phyloP scores from a whole-genome alignment of 1,284 basidiomycete genomes.

The Ceratobasidium sp. region DNA sequence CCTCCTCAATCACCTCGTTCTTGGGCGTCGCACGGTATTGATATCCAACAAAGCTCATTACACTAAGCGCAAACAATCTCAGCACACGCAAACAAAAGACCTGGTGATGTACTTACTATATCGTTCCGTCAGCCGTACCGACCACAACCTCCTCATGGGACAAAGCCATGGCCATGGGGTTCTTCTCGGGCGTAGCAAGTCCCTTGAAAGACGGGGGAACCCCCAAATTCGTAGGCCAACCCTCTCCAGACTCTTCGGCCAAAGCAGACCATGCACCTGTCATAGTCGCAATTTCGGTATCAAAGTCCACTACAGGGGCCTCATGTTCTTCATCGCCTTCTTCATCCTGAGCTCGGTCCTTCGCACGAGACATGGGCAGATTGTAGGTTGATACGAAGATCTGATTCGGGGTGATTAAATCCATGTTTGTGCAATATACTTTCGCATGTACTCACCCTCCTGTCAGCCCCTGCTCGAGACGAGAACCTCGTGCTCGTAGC shows the following conservation, averaged over 20 bases:
- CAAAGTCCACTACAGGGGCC: slow-evolving; percentile 63
- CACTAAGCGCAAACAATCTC: slow-evolving; percentile 56
- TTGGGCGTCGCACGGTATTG: slow-evolving; percentile 57
- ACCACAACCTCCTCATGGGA: slow-evolving; percentile 87
- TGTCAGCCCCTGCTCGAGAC: slow-evolving; percentile 78
- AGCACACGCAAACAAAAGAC: slow-evolving; percentile 43
- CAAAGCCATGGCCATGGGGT: slow-evolving; percentile 88
- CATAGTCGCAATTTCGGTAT: slow-evolving; percentile 65
- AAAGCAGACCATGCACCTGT: slow-evolving; percentile 76
- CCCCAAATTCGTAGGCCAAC: slow-evolving; percentile 50
- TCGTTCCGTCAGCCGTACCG: slow-evolving; percentile 86
- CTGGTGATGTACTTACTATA: slow-evolving; percentile 68
- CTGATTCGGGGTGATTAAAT: slow-evolving; percentile 54
- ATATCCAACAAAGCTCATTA: slow-evolving; percentile 79
- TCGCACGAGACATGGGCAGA: slow-evolving; percentile 52
- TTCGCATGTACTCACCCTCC: slow-evolving; percentile 64
- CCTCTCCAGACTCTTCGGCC: slow-evolving; percentile 55
- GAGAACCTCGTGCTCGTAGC: slow-evolving; percentile 88
- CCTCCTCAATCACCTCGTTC: not conserved
- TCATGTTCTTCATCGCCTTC: slow-evolving; percentile 51
- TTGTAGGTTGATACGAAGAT: slow-evolving; percentile 82
- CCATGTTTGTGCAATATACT: not conserved
- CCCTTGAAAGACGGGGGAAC: slow-evolving; percentile 73
- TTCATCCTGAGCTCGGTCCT: slow-evolving; percentile 52
- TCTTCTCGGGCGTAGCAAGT: slow-evolving; percentile 82